Evolutionary conservation across 345 rosid species (phyloP), one percentile per base, ranked within the genome.

Genomic region (Brassica cretica): DNA sequence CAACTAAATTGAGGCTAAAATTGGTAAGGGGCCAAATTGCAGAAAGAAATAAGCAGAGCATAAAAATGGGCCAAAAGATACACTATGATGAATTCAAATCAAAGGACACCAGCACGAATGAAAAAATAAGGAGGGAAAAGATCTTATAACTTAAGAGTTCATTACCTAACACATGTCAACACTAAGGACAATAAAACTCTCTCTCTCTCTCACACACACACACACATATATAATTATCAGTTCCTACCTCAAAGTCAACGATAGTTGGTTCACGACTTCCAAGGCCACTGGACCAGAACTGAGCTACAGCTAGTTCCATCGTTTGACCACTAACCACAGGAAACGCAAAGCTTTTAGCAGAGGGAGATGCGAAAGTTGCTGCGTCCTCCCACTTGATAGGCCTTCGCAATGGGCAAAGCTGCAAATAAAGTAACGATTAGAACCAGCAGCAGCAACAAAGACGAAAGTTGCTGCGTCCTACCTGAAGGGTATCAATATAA

Each of bases 271-370:
- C 96, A 75, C 83, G 87, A 86, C 98, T 95, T 77, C 96, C 99
- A 68, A 91, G 84, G 74, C 99, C 99, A 83, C 99, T 95, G 66
- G 97, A 89, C 98, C 99, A 93, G 82, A 91, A 95, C 80, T 93
- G 99, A 80, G 99, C 97, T 81, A 95, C 71, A 66, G 89, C 90
- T 77, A 95, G 85, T 84, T 95, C 99, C 96, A 91, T 88, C 33
- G 97, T 93, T 83, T 84, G 93, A 77, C 99, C 98, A 83, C 92
- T 84, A 76, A 87, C 88, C 59, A 91, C 94, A 71, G 91, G 89
- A 78, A 95, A 90, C 33, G 91, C 24, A 83, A 89, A 95, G 80
- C 90, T 88, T 87, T 93, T 87, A 81, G 89, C 72, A 76, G 88
- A 79, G 12, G 99, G 96, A 53, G 96, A 95, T 73, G 98, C 86